Conservation (phyloP, 805 yeast species). For the Komagataella pastoris region DNA sequence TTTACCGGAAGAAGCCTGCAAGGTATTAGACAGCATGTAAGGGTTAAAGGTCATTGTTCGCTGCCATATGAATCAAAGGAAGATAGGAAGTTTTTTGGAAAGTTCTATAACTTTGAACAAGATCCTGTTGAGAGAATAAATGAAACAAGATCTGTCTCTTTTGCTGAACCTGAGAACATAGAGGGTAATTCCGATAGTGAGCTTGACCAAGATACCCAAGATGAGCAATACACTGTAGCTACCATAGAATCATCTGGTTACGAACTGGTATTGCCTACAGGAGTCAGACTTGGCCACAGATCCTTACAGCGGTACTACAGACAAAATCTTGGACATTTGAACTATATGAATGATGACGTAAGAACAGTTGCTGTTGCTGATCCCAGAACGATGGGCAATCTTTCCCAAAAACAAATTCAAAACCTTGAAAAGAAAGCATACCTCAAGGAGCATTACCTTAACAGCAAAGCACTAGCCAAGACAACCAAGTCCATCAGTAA, state of each 20-base stretch:
- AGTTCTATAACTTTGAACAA: conserved; percentile 22
- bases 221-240: neutral
- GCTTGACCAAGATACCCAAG: conserved; percentile 3
- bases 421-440: neutral
- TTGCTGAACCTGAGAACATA: conserved; percentile 6
- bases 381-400: conserved; percentile 23
- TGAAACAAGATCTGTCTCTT: conserved; percentile 2
- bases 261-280: conserved; percentile 65
- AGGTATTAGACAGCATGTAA: conserved; percentile 28
- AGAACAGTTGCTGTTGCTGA: conserved; percentile 71
- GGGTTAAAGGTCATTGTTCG: conserved; percentile 28
- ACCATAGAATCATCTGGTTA: conserved; percentile 22
- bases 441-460: neutral
- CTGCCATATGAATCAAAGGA: conserved; percentile 29
- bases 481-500: neutral
- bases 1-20: conserved; percentile 26
- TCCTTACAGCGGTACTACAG: conserved; percentile 58
- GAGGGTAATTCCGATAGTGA: conserved; percentile 12
- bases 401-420: neutral
- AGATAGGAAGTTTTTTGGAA: conserved; percentile 21
- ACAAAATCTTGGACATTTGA: conserved; percentile 43
- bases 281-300: conserved; percentile 73
- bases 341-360: conserved; percentile 47
- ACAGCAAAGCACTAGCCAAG: neutral
- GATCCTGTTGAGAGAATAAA: neutral